phyloP scores from a whole-genome alignment of 73 alveolate species.

The Paramecium primaurelia region DNA sequence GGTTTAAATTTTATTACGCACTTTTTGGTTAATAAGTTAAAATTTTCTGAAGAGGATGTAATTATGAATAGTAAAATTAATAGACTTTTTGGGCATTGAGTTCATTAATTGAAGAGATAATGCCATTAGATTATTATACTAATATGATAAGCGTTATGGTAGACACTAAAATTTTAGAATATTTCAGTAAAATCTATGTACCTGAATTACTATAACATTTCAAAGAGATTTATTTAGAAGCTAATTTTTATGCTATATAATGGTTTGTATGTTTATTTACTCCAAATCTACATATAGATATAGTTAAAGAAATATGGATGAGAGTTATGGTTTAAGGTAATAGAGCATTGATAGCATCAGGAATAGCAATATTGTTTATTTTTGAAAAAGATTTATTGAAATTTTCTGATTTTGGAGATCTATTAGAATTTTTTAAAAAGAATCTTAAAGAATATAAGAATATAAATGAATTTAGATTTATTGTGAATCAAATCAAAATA shows the following conservation, averaged over 20 bases:
- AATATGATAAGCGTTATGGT: conserved; percentile 77
- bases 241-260: conserved; percentile 62
- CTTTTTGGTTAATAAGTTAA: conserved; percentile 39
- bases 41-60: conserved; percentile 55
- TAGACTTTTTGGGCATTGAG: conserved; percentile 80
- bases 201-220: conserved; percentile 63
- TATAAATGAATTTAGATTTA: neutral
- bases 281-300: conserved; percentile 53
- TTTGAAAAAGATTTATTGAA: conserved; percentile 27
- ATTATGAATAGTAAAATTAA: conserved; percentile 40
- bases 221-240: conserved; percentile 63
- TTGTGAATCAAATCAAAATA: neutral
- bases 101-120: conserved; percentile 63
- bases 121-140: conserved; percentile 81
- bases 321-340: neutral
- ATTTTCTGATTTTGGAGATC: conserved; percentile 30
- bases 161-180: conserved; percentile 63
- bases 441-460: neutral
- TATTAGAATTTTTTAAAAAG: conserved; percentile 2
- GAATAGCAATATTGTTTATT: neutral
- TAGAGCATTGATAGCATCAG: neutral
- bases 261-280: conserved; percentile 79
- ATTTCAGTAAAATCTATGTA: conserved; percentile 18
- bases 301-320: conserved; percentile 36
- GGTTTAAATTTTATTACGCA: conserved; percentile 79